A percentile compares a stretch with the other conserved stretches of the same genome.
Evolutionary conservation across 2,329 filamentous ascomycete species (phyloP).

Genomic region (Epichloe scottii): DNA sequence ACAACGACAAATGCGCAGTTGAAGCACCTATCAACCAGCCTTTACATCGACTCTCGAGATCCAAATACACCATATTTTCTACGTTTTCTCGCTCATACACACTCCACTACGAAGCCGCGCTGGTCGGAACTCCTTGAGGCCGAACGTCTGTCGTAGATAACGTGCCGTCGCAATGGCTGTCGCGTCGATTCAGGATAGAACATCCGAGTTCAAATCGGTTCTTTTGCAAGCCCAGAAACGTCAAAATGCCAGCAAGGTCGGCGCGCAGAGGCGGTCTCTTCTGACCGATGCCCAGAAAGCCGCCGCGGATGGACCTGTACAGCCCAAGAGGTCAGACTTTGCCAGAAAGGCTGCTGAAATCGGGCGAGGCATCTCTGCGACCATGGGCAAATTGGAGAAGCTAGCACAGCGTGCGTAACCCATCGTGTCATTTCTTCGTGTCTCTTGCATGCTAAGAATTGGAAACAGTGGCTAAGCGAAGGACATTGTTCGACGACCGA

Average conservation of each 20-base stretch:
- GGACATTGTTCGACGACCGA: slow-evolving; percentile 93
- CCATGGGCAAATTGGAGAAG: slow-evolving; percentile 91
- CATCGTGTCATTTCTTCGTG: background rate
- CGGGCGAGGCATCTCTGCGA: slow-evolving; percentile 77
- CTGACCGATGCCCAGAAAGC: slow-evolving; percentile 62
- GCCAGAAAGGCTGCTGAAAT: slow-evolving; percentile 85
- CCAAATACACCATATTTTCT: background rate
- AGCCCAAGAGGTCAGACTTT: slow-evolving; percentile 71
- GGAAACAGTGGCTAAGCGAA: slow-evolving; percentile 72
- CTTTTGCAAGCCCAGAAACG: slow-evolving; percentile 73
- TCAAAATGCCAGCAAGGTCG: slow-evolving; percentile 62
- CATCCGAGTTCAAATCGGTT: slow-evolving; percentile 87
- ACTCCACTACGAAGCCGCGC: slow-evolving; percentile 16
- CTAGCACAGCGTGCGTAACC: slow-evolving; percentile 61
- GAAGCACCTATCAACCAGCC: background rate
- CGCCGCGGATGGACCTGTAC: slow-evolving; percentile 40
- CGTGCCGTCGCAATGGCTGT: slow-evolving; percentile 39
- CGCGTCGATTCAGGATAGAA: slow-evolving; percentile 87
- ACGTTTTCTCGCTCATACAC: too few relatives aligned
- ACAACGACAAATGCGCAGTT: background rate
- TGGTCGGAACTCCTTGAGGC: slow-evolving; percentile 20
- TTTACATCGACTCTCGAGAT: background rate
- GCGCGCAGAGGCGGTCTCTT: slow-evolving; percentile 69
- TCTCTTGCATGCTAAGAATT: background rate
- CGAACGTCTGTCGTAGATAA: background rate